Evolutionary conservation across 176 grass and related monocot genomes (phyloP).

Genomic region (Thinopyrum elongatum): DNA sequence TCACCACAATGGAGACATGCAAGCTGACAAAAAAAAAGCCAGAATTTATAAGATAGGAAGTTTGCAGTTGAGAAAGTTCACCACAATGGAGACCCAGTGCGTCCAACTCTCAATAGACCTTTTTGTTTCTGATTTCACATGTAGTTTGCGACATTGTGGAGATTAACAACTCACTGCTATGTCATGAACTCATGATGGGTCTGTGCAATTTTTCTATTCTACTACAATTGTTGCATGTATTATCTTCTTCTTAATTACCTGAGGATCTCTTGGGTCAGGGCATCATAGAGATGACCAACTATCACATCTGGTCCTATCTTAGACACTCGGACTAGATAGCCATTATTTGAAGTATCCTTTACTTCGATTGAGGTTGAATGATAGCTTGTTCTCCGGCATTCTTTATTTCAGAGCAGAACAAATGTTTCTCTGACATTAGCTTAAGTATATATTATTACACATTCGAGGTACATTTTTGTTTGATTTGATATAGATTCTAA

Average conservation of each 20-base stretch:
- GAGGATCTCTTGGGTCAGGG: not conserved
- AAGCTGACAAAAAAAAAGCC: not conserved
- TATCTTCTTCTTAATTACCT: not conserved
- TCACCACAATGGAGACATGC: not conserved
- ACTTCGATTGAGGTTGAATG: not conserved
- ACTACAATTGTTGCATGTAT: not conserved
- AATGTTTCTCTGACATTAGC: not conserved
- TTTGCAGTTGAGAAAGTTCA: not conserved
- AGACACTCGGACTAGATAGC: not conserved
- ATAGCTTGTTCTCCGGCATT: not conserved
- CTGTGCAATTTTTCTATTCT: not conserved
- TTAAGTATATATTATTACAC: not conserved
- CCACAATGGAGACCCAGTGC: not conserved
- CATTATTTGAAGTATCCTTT: not conserved
- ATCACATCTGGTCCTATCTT: not conserved
- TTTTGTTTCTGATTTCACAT: not conserved
- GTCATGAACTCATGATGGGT: not conserved
- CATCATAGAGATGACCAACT: not conserved
- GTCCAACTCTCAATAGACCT: not conserved
- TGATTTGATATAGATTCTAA: slow-evolving; percentile 6
- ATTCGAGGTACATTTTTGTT: not conserved
- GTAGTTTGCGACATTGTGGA: not conserved
- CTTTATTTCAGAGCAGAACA: not conserved
- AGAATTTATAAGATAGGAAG: not conserved
- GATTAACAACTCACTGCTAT: not conserved